These are phyloP conservation scores for Leccinum arenicola DNA, from an alignment of 768 basidiomycete species.

Conservation along the genomic window DNA sequence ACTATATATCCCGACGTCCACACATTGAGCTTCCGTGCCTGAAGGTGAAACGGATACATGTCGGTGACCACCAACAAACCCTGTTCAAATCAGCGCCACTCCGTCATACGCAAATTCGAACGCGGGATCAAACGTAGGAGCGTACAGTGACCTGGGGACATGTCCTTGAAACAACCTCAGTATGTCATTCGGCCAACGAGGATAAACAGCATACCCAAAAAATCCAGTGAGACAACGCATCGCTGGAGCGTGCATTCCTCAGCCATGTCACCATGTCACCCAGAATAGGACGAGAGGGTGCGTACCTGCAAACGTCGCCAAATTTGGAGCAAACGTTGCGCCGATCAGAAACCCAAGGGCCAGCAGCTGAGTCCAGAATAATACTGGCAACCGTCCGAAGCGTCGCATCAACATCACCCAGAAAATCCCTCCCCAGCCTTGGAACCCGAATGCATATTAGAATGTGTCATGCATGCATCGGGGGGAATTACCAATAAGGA, in stretches of 20 bases:
- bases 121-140: background rate
- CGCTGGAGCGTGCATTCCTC: conserved; percentile 11
- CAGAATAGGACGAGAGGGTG: background rate
- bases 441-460: conserved; percentile 5
- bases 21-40: conserved; percentile 48
- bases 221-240: conserved; percentile 34
- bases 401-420: conserved; percentile 31
- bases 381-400: conserved; percentile 28
- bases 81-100: conserved; percentile 16
- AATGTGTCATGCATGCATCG: background rate
- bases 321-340: conserved; percentile 48
- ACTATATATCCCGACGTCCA: conserved; percentile 54
- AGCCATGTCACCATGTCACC: background rate
- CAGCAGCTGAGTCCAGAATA: conserved; percentile 38
- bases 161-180: conserved; percentile 31
- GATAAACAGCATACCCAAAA: conserved; percentile 24
- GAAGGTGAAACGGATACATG: conserved; percentile 53
- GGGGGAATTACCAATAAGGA: conserved; percentile 36
- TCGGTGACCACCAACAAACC: conserved; percentile 48
- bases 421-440: conserved; percentile 32
- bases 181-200: background rate
- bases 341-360: conserved; percentile 48
- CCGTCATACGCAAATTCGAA: background rate
- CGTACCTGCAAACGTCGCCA: conserved; percentile 46
- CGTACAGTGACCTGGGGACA: conserved; percentile 50